Base-by-base conservation (phyloP, 78 protist species). In the Polysphondylium violaceum region DNA sequence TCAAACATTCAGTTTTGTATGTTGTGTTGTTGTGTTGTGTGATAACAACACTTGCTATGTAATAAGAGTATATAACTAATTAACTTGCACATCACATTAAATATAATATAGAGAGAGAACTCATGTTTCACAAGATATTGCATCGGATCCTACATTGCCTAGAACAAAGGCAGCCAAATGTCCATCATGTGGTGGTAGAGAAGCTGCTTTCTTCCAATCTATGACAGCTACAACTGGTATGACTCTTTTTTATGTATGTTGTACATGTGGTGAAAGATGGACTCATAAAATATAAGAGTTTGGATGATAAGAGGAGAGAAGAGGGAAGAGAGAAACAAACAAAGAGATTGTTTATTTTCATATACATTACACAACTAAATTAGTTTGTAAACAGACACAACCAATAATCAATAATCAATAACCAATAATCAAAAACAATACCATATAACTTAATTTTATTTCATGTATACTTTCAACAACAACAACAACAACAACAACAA, bases 111-210 rank as follows among this genome's bases (percentile, higher is more conserved):
- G 87, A 51, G 88, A 78, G 40, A 78, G 59, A 78, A 78, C 88
- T 25, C 88, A 78, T 23, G 38, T 78, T 23, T 78, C 76, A 47
- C 88, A 78, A 43, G 88, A 78, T 51, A 78, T 78, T 51, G 74
- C 88, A 51, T 63, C 76, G 36, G 88, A 78, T 65, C 88, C 88
- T 36, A 78, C 88, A 65, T 38, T 78, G 65, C 88, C 88, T 25
- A 69, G 88, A 64, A 78, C 88, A 21, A 78, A 51, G 65, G 88
- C 75, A 12, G 71, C 76, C 8, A 78, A 65, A 65, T 78, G 88
- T 53, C 88, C 74, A 23, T 7, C 44, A 21, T 78, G 88, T 78
- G 76, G 67, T 65, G 88, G 76, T 65, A 63, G 88, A 53, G 88
- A 78, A 36, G 88, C 88, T 29, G 74, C 74, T 25, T 78, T 78